Evolutionary conservation across 257 asterid species (phyloP).

Genomic region (Solanum infundibuliforme): DNA sequence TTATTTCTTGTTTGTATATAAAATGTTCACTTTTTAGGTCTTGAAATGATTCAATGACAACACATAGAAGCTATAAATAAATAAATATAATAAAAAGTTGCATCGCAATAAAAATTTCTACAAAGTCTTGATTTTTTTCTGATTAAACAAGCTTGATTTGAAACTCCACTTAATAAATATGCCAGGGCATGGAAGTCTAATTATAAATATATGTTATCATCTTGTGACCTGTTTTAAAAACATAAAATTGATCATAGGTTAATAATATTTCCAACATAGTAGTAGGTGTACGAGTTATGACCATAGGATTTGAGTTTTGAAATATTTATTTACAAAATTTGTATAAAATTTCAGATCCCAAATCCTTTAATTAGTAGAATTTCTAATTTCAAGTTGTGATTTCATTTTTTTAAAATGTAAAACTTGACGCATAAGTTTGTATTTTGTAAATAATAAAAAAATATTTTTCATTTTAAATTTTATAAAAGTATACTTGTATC

Average conservation of each 20-base stretch:
- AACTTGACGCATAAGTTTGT: background rate
- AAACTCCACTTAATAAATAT: background rate
- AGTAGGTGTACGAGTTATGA: background rate
- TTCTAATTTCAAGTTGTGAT: background rate
- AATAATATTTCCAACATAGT: background rate
- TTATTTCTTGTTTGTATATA: background rate
- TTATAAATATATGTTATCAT: background rate
- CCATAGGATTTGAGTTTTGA: background rate
- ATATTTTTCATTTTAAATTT: background rate
- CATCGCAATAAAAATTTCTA: background rate
- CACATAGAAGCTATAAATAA: background rate
- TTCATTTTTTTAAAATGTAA: background rate
- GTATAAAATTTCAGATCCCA: background rate
- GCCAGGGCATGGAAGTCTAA: background rate
- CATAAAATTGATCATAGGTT: background rate
- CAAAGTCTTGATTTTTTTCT: constrained; percentile 4
- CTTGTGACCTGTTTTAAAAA: background rate
- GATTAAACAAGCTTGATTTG: constrained; percentile 20
- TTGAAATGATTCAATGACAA: background rate
- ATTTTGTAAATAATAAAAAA: background rate
- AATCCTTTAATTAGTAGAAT: background rate
- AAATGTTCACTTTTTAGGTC: background rate
- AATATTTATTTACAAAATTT: background rate
- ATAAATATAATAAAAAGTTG: background rate
- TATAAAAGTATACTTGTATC: background rate